Evolutionary conservation across 768 basidiomycete genomes (phyloP).

Genomic region (Mycena maculata): DNA sequence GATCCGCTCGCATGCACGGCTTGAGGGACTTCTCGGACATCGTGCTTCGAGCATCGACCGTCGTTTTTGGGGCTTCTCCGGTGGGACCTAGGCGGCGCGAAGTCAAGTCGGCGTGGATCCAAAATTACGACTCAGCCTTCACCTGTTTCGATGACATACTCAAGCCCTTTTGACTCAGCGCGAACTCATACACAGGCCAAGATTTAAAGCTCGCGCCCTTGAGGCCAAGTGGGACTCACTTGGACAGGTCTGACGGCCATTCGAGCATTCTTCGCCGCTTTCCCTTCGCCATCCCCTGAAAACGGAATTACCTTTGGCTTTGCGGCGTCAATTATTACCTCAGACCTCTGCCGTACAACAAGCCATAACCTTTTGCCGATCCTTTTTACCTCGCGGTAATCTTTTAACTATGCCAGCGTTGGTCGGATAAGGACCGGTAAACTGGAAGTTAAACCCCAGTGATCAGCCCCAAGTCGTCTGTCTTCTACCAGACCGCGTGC

Average conservation of each 20-base stretch:
- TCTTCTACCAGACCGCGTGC: background rate
- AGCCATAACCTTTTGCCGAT: slow-evolving; percentile 20
- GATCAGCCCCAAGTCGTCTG: background rate
- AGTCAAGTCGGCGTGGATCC: background rate
- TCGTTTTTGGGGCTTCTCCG: background rate
- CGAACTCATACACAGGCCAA: too few species aligned
- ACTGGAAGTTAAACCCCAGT: background rate
- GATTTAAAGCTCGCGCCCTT: too few species aligned
- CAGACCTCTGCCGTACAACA: slow-evolving; percentile 8
- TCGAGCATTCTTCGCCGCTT: background rate
- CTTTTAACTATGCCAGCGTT: background rate
- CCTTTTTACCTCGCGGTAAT: slow-evolving; percentile 18
- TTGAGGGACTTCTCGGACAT: background rate
- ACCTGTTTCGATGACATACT: slow-evolving; percentile 1
- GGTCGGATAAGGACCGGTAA: background rate
- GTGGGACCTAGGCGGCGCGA: background rate
- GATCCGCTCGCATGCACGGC: slow-evolving; percentile 1
- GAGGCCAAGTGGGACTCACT: too few species aligned
- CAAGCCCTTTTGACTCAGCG: slow-evolving; percentile 4
- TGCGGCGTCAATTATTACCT: slow-evolving; percentile 11
- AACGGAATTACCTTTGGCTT: slow-evolving; percentile 4
- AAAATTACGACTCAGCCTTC: background rate
- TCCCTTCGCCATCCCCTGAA: background rate
- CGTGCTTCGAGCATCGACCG: background rate
- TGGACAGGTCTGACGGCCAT: too few species aligned